phyloP scores from a whole-genome alignment of 2,329 filamentous ascomycete genomes.

The Huntiella abstrusa region DNA sequence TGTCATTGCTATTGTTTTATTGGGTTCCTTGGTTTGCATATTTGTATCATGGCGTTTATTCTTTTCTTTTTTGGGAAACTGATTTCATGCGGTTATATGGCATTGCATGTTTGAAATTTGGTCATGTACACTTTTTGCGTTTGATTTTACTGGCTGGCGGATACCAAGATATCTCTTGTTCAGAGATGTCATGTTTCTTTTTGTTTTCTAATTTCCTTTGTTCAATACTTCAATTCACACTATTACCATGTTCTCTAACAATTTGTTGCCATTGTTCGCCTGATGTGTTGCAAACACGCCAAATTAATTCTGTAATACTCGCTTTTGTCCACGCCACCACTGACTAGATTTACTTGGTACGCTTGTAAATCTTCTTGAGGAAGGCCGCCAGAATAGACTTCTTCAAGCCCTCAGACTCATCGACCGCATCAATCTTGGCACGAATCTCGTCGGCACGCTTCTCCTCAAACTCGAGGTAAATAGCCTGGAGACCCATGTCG shows the following conservation, averaged over 20 bases:
- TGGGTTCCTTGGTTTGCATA: background rate
- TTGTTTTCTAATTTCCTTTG: too few relatives aligned
- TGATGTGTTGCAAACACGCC: background rate
- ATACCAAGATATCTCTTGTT: too few relatives aligned
- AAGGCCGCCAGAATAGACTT: slow-evolving; percentile 79
- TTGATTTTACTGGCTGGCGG: too few relatives aligned
- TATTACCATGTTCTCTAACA: background rate
- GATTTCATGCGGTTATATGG: slow-evolving; percentile 2
- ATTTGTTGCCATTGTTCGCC: background rate
- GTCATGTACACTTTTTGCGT: too few relatives aligned
- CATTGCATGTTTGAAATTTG: background rate
- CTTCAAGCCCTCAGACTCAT: slow-evolving; percentile 78
- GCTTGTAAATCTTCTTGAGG: slow-evolving; percentile 93
- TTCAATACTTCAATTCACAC: background rate
- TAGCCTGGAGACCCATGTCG: slow-evolving; percentile 65
- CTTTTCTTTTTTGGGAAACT: slow-evolving; percentile 3
- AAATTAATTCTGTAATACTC: background rate
- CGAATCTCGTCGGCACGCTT: slow-evolving; percentile 61
- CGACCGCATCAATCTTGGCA: slow-evolving; percentile 55
- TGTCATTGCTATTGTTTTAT: background rate
- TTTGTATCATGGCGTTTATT: slow-evolving; percentile 2
- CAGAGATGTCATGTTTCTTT: too few relatives aligned
- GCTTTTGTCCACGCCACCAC: background rate
- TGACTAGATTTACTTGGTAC: slow-evolving; percentile 54
- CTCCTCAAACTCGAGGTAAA: slow-evolving; percentile 83